These are phyloP conservation scores for Lepiota venenata DNA, from an alignment of 768 basidiomycete species.

Conservation along the genomic window DNA sequence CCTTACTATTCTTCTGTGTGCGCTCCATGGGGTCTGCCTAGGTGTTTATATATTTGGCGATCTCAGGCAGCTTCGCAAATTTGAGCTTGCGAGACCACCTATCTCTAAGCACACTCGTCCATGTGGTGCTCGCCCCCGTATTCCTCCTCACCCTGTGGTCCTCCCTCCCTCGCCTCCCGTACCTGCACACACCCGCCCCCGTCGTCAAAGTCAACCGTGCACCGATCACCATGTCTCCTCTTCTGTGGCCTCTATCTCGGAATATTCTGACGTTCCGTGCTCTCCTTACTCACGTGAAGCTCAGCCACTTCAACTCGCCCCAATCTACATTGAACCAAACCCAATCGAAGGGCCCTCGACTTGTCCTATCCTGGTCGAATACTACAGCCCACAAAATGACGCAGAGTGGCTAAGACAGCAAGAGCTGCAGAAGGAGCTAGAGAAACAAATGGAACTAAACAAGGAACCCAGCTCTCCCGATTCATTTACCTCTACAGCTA, in stretches of 20 bases:
- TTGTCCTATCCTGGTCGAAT: constrained; percentile 6
- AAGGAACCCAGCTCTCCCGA: constrained; percentile 9
- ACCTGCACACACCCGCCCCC: background rate
- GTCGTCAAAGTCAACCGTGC: background rate
- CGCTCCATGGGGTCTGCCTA: constrained; percentile 70
- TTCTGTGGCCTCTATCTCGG: background rate
- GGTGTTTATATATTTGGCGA: constrained; percentile 82
- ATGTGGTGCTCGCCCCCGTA: background rate
- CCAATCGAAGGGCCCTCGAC: constrained; percentile 24
- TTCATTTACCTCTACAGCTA: constrained; percentile 37
- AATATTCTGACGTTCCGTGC: background rate
- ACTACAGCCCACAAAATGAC: constrained; percentile 6
- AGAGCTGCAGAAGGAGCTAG: constrained; percentile 5
- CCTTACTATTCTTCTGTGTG: constrained; percentile 55
- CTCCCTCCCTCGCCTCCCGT: constrained; percentile 3
- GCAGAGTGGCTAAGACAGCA: constrained; percentile 6
- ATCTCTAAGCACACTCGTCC: constrained; percentile 45
- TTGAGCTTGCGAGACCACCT: constrained; percentile 69
- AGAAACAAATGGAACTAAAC: background rate
- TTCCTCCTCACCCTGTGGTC: background rate
- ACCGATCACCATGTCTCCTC: background rate
- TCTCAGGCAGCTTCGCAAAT: constrained; percentile 71
- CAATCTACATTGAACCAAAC: constrained; percentile 21
- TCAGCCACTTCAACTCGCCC: constrained; percentile 9
- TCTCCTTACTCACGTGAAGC: constrained; percentile 4